Conservation (phyloP, 139 green algal species). For the Chlorella sp. region DNA sequence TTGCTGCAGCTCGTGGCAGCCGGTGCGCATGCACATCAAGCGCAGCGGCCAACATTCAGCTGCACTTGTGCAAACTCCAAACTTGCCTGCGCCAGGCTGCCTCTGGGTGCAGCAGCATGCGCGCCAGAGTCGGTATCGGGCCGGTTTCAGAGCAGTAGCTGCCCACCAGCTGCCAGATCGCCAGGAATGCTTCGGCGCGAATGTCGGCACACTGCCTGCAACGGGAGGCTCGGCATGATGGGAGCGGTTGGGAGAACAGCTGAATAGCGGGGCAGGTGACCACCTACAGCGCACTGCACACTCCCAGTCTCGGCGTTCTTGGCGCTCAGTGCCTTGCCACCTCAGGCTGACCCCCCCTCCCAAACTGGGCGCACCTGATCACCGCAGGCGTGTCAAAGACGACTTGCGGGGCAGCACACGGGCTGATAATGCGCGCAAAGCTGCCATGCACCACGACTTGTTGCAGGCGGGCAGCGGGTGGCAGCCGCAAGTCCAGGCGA, state of each 20-base stretch:
- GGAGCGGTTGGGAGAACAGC: background rate
- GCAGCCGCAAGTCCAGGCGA: background rate
- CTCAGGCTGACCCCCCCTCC: too few relatives aligned
- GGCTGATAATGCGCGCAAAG: background rate
- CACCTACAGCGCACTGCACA: too few relatives aligned
- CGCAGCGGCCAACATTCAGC: too few relatives aligned
- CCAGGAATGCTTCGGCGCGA: background rate
- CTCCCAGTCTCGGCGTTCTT: too few relatives aligned
- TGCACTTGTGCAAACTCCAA: too few relatives aligned
- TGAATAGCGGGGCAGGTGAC: too few relatives aligned
- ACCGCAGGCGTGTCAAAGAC: background rate
- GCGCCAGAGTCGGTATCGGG: background rate
- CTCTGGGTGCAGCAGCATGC: background rate
- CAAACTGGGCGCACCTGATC: background rate
- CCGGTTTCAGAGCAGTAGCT: too few relatives aligned
- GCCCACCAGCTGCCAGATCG: background rate
- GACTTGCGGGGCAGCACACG: background rate
- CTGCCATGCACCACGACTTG: background rate
- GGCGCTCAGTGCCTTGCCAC: too few relatives aligned
- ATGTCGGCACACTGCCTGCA: background rate
- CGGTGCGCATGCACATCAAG: too few relatives aligned
- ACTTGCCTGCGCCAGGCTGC: background rate
- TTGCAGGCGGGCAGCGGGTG: background rate
- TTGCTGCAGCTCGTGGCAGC: too few relatives aligned
- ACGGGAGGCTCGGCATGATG: background rate